phyloP scores from a whole-genome alignment of 2,329 filamentous ascomycete species.

The Calonectria leucothoes region DNA sequence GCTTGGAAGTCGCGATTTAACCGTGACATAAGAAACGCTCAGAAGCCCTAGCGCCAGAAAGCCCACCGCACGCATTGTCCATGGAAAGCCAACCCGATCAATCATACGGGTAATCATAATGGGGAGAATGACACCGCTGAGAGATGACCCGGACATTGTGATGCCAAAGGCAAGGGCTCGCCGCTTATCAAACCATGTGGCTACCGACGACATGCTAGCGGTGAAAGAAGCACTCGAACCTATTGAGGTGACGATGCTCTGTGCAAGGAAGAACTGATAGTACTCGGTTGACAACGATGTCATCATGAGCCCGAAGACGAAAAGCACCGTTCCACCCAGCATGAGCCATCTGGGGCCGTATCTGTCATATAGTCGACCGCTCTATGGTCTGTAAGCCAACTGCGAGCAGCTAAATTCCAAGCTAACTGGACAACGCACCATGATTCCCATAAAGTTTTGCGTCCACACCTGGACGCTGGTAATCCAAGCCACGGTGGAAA shows the following conservation, averaged over 20 bases:
- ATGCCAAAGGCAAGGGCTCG: constrained; percentile 49
- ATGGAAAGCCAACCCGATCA: constrained; percentile 49
- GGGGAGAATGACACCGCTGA: constrained; percentile 55
- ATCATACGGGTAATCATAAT: constrained; percentile 53
- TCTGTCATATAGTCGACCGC: constrained; percentile 71
- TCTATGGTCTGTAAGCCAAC: constrained; percentile 30
- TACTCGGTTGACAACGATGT: constrained; percentile 59
- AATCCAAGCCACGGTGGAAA: constrained; percentile 72
- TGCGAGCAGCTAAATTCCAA: neutral
- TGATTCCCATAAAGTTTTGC: constrained; percentile 59
- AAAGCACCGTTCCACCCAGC: constrained; percentile 62
- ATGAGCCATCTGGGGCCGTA: constrained; percentile 70
- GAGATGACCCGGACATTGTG: constrained; percentile 48
- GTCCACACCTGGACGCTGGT: constrained; percentile 64
- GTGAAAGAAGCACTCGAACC: constrained; percentile 52
- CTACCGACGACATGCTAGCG: constrained; percentile 45
- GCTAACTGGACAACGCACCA: constrained; percentile 43
- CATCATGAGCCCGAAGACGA: constrained; percentile 75
- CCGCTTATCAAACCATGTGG: constrained; percentile 48
- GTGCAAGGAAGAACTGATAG: constrained; percentile 54
- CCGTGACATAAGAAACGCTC: constrained; percentile 45
- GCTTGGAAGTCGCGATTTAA: constrained; percentile 31
- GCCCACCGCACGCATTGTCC: constrained; percentile 52
- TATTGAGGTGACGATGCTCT: constrained; percentile 37
- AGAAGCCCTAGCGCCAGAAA: constrained; percentile 51